Base-by-base conservation (phyloP, 2,329 filamentous ascomycete species). In the Pseudopithomyces chartarum region DNA sequence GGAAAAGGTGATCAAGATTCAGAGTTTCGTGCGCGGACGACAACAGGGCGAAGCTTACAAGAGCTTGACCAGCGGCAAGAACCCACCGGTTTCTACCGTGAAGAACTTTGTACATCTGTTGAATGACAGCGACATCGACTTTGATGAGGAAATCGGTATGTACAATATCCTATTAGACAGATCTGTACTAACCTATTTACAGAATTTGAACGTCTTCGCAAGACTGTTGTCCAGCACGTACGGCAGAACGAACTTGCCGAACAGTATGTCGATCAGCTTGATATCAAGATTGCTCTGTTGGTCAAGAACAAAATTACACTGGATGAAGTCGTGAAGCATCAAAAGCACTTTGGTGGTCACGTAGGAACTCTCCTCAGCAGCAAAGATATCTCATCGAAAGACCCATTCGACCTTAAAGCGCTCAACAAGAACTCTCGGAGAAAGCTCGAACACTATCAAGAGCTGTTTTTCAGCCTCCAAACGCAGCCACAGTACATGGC, bases 251-350 rank as follows among this genome's bases (percentile, higher is more conserved):
- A 99, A 78, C 88, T 96, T 81, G 87, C 96, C 38, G 95, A 99
- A 78, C 92, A 97, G 73, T 99, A 99, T 71, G 97, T 99, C 65
- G 93, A 97, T 68, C 95, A 99, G 73, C 85, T 99, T 34, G 96
- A 99, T 72, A 97, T 99, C 82, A 99, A 99, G 80, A 99, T 99
- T 74, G 95, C 95, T 1, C 85, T 99, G 2, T 84, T 99, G 17
- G 95, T 99, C 68, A 98, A 98, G 84, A 99, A 99, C 85, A 99
- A 99, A 78, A 99, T 99, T 70, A 98, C 95, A 0, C 84, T 99
- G 3, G 95, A 99, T 71, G 96, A 99, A 78, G 95, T 99, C 26
- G 91, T 99, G 54, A 92, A 92, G 68, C 95, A 98, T 73, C 95
- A 99, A 72, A 94, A 90, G 80, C 96, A 97, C 74, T 97, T 95